Evolutionary conservation across 2,329 filamentous ascomycete species (phyloP).

Genomic region (Elsinoe ampelina): DNA sequence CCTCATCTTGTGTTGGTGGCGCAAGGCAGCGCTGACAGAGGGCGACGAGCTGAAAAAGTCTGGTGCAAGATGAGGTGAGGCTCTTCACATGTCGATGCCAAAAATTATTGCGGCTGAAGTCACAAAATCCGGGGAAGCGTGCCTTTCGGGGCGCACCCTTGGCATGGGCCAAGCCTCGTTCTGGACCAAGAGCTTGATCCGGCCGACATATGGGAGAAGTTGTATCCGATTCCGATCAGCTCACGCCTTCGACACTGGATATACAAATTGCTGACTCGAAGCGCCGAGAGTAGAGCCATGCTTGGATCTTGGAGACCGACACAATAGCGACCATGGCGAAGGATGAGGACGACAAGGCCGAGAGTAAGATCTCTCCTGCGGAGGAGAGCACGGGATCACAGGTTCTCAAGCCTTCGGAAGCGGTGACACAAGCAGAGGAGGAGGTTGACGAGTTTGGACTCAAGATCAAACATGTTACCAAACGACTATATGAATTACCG

Average conservation of each 20-base stretch:
- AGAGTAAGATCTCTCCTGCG: slow-evolving; percentile 15
- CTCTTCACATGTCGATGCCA: slow-evolving; percentile 1
- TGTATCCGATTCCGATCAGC: neutral
- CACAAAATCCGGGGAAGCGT: neutral
- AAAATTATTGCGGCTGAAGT: neutral
- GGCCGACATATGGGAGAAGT: neutral
- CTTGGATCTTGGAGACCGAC: neutral
- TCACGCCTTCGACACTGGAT: neutral
- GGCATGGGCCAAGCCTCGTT: neutral
- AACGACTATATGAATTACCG: slow-evolving; percentile 22
- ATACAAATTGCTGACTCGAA: neutral
- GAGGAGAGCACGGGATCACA: slow-evolving; percentile 20
- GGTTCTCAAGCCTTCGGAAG: neutral
- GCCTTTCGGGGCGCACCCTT: neutral
- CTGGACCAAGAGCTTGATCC: neutral
- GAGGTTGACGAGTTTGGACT: slow-evolving; percentile 31
- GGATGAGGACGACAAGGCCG: slow-evolving; percentile 12
- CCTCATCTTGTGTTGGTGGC: slow-evolving; percentile 47
- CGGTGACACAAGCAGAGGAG: slow-evolving; percentile 16
- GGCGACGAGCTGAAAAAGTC: neutral
- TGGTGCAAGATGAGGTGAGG: neutral
- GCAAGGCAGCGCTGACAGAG: neutral
- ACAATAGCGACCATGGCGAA: slow-evolving; percentile 13
- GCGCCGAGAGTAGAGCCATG: neutral
- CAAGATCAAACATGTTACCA: slow-evolving; percentile 25